Conservation (phyloP, 176 grass and related monocot genomes). For the Zoysia pacifica region DNA sequence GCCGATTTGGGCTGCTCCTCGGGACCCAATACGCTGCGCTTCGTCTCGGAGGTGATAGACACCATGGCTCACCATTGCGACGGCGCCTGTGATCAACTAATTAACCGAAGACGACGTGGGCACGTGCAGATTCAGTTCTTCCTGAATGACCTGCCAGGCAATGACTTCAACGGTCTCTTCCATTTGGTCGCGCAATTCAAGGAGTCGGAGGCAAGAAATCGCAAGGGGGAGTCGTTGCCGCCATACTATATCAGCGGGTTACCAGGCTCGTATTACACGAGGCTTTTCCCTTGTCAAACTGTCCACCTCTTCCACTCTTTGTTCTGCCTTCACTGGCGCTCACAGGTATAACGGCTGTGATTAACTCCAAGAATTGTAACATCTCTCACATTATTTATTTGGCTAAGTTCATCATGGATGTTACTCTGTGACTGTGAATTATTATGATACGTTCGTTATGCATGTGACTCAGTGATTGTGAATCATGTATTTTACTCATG, state of each 20-base stretch:
- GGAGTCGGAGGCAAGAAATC: neutral
- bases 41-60: conserved; percentile 26
- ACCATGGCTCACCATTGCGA: neutral
- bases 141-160: conserved; percentile 60
- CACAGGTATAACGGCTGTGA: conserved; percentile 30
- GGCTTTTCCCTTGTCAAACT: conserved; percentile 45
- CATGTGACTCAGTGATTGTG: too few relatives aligned
- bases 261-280: conserved; percentile 47
- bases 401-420: too few relatives aligned
- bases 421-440: too few relatives aligned
- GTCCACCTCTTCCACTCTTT: conserved; percentile 64
- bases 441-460: neutral
- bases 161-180: conserved; percentile 68
- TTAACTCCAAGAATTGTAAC: too few relatives aligned
- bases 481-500: too few relatives aligned
- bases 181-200: conserved; percentile 3
- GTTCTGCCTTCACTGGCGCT: conserved; percentile 45
- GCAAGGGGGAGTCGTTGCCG: neutral
- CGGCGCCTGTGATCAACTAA: neutral
- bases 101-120: neutral
- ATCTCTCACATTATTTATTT: too few relatives aligned
- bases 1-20: conserved; percentile 58
- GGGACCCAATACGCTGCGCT: conserved; percentile 39
- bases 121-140: conserved; percentile 62
- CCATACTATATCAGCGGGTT: conserved; percentile 34